Evolutionary conservation across 202 grass and related monocot species (phyloP).

Genomic region (Hordeum pubiflorum): DNA sequence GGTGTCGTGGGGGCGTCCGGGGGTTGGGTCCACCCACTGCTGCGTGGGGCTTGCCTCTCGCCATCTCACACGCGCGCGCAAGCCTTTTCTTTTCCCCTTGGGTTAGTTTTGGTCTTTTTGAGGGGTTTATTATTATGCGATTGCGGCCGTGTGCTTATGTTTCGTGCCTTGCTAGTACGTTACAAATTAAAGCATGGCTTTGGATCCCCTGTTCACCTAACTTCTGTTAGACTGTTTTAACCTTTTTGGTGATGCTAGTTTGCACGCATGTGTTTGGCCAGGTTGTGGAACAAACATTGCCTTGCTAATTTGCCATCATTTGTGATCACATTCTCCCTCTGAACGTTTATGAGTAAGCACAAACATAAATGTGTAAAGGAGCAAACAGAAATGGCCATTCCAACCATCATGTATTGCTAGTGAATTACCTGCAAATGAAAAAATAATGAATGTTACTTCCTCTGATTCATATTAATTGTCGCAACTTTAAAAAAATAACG

Average conservation of each 20-base stretch:
- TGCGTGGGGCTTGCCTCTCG: conserved; percentile 41
- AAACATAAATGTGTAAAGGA: not conserved
- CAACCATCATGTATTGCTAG: not conserved
- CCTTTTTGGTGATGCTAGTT: not conserved
- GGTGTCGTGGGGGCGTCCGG: conserved; percentile 54
- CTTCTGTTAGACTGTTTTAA: conserved; percentile 12
- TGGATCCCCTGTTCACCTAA: not conserved
- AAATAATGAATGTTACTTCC: too few species aligned
- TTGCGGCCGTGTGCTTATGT: not conserved
- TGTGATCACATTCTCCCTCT: not conserved
- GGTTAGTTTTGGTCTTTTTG: conserved; percentile 29
- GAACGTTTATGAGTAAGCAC: not conserved
- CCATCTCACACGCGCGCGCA: conserved; percentile 19
- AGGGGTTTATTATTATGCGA: not conserved
- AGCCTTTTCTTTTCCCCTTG: not conserved
- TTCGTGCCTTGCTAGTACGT: not conserved
- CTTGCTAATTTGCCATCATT: not conserved
- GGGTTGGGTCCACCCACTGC: conserved; percentile 59
- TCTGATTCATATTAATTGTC: too few species aligned
- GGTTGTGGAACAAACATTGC: not conserved
- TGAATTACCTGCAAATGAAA: too few species aligned
- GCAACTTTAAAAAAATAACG: too few species aligned
- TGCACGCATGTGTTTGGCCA: not conserved
- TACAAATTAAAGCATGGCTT: not conserved
- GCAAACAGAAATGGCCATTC: too few species aligned